Base-by-base conservation (phyloP, 805 yeast species). In the Blastobotrys parvus region DNA sequence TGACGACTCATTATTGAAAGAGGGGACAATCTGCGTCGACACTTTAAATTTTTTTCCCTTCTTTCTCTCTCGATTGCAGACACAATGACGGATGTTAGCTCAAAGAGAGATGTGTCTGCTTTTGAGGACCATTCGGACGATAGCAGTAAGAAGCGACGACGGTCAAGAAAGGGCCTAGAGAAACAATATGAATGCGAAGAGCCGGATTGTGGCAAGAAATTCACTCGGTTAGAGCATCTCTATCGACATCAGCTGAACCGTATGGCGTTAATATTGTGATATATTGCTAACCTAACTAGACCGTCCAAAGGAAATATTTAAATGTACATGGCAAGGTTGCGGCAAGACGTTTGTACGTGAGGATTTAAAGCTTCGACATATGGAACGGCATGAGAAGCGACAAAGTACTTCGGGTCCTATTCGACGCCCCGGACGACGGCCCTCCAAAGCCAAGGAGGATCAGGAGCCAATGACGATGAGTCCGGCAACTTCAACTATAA, bases 301-400 rank as follows among this genome's bases (percentile, higher is more conserved):
- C 33, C 44, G 50, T 4, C 67, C 68, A 13, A 60, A 64, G 45
- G 53, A 58, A 35, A 62, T 62, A n/a, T 61, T 47, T 39, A 42
- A 43, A 18, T 62, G 67, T 39, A 42, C 53, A 11, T 62, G 62
- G 59, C 56, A 56, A 3, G 60, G 55, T 10, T 62, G 67, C 40
- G 41, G 47, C 13, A 56, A 54, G 43, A 53, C 55, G 19, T 62
- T 62, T 58, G 67, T 62, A 8, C 51, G 67, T 2, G 64, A 61
- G 31, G 67, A 62, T 38, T 47, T 62, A 23, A 49, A 52, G n/a
- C 45, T 43, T 8, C 50, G 67, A 18, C 67, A 62, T 46, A 20
- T 57, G 15, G 59, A 61, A 40, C 56, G 67, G 2, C 67, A 62
- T 35, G 50, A 54, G 23, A 45, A 47, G 39, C 42, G 49, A 8